Percentiles rank a stretch among this genome's conserved stretches.
phyloP scores from a whole-genome alignment of 2,329 filamentous ascomycete species.

The Rhexocercosporidium sp. region DNA sequence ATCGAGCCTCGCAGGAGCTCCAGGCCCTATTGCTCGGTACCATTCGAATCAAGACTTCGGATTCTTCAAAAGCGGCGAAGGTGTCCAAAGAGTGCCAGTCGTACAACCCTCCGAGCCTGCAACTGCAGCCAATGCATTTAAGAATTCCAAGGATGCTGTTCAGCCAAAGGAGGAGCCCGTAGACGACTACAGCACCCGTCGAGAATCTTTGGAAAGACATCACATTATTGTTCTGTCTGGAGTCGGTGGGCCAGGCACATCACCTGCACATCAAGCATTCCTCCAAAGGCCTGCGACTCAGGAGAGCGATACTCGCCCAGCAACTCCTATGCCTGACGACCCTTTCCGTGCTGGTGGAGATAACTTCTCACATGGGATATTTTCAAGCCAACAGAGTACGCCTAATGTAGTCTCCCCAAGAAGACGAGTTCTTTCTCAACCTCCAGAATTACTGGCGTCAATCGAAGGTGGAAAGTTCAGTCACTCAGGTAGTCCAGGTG shows the following conservation, averaged over 20 bases:
- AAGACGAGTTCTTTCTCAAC: not conserved
- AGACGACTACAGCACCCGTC: not conserved
- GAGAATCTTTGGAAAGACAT: not conserved
- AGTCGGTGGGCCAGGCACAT: not conserved
- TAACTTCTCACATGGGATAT: not conserved
- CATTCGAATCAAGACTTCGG: not conserved
- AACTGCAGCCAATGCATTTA: not conserved
- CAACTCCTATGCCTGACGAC: not conserved
- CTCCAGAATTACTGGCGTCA: not conserved
- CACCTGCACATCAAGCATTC: slow-evolving; percentile 9
- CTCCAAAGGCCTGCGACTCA: not conserved
- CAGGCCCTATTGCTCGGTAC: not conserved
- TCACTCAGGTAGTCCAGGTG: not conserved
- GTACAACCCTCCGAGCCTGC: not conserved
- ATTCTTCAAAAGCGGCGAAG: not conserved
- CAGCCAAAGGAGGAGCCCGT: not conserved
- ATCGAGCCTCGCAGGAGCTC: not conserved
- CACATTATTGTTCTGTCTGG: not conserved
- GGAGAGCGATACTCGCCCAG: not conserved
- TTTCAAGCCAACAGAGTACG: not conserved
- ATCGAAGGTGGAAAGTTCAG: not conserved
- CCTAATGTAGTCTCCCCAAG: not conserved
- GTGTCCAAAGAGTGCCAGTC: not conserved
- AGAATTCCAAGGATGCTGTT: not conserved
- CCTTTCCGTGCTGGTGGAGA: not conserved